Evolutionary conservation across 768 basidiomycete genomes (phyloP), one percentile per base, ranked within the genome.

Genomic region (Russula lepida): DNA sequence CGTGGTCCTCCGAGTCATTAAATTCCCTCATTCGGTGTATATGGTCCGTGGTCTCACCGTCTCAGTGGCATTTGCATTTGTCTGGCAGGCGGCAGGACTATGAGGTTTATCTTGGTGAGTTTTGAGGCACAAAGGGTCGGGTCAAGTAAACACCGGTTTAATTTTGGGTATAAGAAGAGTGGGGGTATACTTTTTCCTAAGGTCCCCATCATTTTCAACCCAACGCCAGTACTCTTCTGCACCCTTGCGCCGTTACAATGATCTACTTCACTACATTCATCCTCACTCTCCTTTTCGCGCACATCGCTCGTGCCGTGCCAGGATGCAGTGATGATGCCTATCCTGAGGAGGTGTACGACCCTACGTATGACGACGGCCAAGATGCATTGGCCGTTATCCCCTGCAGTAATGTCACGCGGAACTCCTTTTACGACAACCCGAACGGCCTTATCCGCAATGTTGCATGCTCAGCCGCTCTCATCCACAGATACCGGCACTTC

Each of bases 401-500:
- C n/a, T n/a, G n/a, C n/a, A n/a, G n/a, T 37, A 37, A 37, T 15
- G 35, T 37, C 35, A 37, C 35, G 15, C 17, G 35, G 35, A 6
- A 37, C 15, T 4, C 13, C 35, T 56, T 70, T 2, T 87, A 83
- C 69, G 86, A 85, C 72, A 70, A 76, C 12, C 57, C 59, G 3
- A 48, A 54, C 7, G 67, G 67, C 27, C 78, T 78, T 8, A 72
- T 84, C 21, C 56, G 68, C 65, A 70, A 66, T 4, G 76, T 81
- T 49, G 73, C 76, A 46, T 84, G 83, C 73, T 80, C 80, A 1
- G 13, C 13, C 35, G 15, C 0, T 17, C 72, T 86, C 30, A 39
- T 76, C 15, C 74, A 76, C 3, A 70, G 66, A 37, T 85, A 74
- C 71, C 75, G 71, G 4, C 82, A 77, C 35, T 81, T 85, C 56